phyloP scores from a whole-genome alignment of 2,329 filamentous ascomycete species.

The Monosporascus sp. region DNA sequence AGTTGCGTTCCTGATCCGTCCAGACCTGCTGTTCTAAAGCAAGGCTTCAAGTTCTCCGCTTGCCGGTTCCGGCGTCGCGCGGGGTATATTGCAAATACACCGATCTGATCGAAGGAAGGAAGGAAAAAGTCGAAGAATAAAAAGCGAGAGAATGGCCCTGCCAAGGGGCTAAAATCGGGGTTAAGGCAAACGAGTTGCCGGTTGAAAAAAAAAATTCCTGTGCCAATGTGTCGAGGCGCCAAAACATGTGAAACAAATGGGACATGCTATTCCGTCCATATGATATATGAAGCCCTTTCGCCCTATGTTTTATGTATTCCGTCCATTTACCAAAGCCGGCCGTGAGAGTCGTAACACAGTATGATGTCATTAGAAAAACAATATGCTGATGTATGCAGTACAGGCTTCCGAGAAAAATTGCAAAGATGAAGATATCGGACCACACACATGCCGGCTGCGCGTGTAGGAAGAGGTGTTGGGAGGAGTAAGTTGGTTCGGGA shows the following conservation, averaged over 20 bases:
- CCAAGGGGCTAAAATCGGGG: background rate
- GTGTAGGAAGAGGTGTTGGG: background rate
- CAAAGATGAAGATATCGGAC: slow-evolving; percentile 2
- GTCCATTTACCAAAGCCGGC: background rate
- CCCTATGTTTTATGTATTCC: background rate
- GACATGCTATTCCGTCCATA: background rate
- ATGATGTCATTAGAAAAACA: background rate
- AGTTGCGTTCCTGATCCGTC: background rate
- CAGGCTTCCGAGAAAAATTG: slow-evolving; percentile 2
- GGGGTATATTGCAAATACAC: background rate
- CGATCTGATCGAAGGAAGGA: background rate
- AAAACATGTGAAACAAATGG: background rate
- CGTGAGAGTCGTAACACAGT: background rate
- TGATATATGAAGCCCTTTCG: background rate
- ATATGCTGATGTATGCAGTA: background rate
- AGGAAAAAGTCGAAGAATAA: background rate
- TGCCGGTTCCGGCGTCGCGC: background rate
- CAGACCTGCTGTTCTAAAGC: background rate
- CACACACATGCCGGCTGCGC: background rate
- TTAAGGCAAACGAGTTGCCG: background rate
- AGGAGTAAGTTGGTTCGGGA: background rate
- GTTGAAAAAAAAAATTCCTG: too few relatives aligned
- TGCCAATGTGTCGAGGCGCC: background rate
- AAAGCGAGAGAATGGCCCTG: background rate
- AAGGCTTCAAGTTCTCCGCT: background rate